Conservation (phyloP, 2,329 filamentous ascomycete species). For the Diaporthe sp. region DNA sequence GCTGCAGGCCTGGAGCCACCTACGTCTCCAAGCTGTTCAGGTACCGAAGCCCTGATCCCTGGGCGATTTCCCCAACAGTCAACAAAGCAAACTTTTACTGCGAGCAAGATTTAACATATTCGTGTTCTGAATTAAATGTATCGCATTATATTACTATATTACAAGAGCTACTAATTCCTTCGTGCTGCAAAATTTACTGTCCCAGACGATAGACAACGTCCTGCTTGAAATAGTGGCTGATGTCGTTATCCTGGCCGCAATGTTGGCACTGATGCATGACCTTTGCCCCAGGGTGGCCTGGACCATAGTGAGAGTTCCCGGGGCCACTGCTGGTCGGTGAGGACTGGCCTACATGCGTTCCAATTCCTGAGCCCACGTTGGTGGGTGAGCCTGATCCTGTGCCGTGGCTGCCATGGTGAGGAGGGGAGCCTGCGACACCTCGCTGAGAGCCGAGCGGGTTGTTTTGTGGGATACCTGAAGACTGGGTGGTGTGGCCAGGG, state of each 20-base stretch:
- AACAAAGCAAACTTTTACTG: neutral
- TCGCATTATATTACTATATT: slow-evolving; percentile 9
- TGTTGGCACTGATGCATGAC: slow-evolving; percentile 44
- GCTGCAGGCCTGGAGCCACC: neutral
- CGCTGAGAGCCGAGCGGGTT: slow-evolving; percentile 41
- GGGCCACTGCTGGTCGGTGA: slow-evolving; percentile 5
- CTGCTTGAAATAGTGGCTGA: slow-evolving; percentile 45
- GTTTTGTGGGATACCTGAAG: slow-evolving; percentile 33
- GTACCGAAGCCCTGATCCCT: neutral
- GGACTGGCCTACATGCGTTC: neutral
- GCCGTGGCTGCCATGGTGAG: neutral
- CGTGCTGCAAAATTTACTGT: neutral
- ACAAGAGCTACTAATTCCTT: neutral
- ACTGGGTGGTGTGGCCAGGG: neutral
- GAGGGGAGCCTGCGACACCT: neutral
- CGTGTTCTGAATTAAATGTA: neutral
- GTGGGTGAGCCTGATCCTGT: neutral
- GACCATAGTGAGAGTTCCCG: slow-evolving; percentile 42
- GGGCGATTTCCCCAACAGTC: no score
- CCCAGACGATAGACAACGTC: slow-evolving; percentile 45
- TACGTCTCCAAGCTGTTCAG: neutral
- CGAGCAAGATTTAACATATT: no score
- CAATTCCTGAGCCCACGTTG: neutral
- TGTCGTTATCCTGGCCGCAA: slow-evolving; percentile 45
- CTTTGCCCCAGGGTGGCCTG: slow-evolving; percentile 44